Base-by-base conservation (phyloP, 768 basidiomycete species). In the Lanmaoa rubissima region DNA sequence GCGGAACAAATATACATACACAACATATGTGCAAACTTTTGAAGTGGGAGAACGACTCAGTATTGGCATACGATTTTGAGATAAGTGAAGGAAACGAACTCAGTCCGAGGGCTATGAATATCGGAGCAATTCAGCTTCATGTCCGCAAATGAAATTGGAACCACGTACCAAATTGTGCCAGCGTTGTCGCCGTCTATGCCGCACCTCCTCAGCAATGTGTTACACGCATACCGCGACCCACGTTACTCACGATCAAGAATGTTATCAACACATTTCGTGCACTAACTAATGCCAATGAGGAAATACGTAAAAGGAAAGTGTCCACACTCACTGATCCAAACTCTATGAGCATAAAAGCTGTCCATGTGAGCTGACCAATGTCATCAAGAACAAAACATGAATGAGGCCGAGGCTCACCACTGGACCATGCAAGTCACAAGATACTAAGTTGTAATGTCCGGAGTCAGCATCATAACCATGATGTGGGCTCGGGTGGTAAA, bases 251-350 rank as follows among this genome's bases (percentile, higher is more conserved):
- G 17, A 61, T 56, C 40, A 42, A 46, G 13, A 41, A 49, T 2
- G 59, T 53, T 0, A 54, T 0, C 2, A 46, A 1, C 17, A 45
- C 21, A 31, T 56, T 61, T 3, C n/a, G 36, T 28, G 8, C 3
- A 19, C 60, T 61, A 13, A 61, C 60, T 61, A 11, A 17, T 12
- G 26, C 28, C 16, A 34, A 16, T 2, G n/a, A 14, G 31, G 4
- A n/a, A 19, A 35, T 2, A 13, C 5, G 10, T 1, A 1, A n/a
- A n/a, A 39, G 16, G 7, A 36, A n/a, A 10, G 11, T 9, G 1
- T 16, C 9, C 2, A 8, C 12, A 38, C 51, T 39, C 39, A 61
- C 60, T 61, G 53, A 61, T 61, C 58, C 58, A 61, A 10, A 61
- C 26, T 34, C 60, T 42, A 13, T 61, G 60, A 11, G 53, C 53